Percentiles rank a stretch among this genome's conserved stretches.
Conservation (phyloP, 495 filamentous ascomycete genomes). For the Podospora conica region DNA sequence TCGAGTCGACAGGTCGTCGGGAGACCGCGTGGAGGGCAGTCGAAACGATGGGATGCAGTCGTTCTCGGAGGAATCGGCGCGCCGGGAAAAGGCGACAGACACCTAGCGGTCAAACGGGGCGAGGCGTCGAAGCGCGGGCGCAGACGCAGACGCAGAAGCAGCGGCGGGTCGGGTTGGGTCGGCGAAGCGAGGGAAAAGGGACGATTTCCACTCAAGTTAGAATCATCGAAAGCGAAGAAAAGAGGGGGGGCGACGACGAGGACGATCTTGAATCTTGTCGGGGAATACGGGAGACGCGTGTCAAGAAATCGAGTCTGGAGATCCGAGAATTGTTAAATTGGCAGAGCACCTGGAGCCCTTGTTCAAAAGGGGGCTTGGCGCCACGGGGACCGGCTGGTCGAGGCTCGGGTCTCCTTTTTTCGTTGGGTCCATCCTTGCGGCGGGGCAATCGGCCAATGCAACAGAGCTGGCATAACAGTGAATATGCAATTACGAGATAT, state of each 20-base stretch:
- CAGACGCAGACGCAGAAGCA: neutral
- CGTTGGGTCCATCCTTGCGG: neutral
- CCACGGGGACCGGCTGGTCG: neutral
- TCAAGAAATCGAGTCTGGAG: slow-evolving; percentile 16
- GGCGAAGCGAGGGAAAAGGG: neutral
- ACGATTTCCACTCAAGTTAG: slow-evolving; percentile 5
- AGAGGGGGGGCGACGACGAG: slow-evolving; percentile 8
- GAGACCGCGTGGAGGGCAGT: neutral
- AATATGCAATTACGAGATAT: neutral
- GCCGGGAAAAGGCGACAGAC: neutral
- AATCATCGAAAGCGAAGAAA: slow-evolving; percentile 8
- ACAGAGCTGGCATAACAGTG: neutral
- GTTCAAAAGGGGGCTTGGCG: slow-evolving; percentile 16
- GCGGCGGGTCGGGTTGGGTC: neutral
- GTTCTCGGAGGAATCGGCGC: neutral
- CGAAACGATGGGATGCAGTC: neutral
- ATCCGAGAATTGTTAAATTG: slow-evolving; percentile 30
- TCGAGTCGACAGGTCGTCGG: neutral
- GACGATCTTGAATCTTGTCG: neutral
- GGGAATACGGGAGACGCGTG: slow-evolving; percentile 22
- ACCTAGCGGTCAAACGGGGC: neutral
- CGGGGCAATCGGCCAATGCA: neutral
- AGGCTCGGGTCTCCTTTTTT: slow-evolving; percentile 15
- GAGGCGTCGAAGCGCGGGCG: neutral
- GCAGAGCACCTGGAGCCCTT: slow-evolving; percentile 16